A percentile compares a stretch with the other conserved stretches of the same genome.
Evolutionary conservation across 768 basidiomycete species (phyloP).

Genomic region (Boletus speciosus): DNA sequence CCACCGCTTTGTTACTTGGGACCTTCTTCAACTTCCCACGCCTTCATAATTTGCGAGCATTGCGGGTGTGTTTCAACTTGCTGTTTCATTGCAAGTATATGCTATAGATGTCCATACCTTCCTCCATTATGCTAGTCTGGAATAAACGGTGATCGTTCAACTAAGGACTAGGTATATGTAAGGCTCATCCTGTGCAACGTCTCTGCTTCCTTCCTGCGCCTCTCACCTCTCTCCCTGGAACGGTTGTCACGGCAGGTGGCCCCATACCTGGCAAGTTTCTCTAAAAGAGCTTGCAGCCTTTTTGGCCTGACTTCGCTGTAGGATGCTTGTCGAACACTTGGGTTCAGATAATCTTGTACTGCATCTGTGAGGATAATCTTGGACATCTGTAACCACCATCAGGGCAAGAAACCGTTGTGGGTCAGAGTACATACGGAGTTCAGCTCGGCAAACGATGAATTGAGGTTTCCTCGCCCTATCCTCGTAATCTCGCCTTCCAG

Average conservation of each 20-base stretch:
- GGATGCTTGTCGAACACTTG: conserved; percentile 62
- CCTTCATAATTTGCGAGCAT: conserved; percentile 4
- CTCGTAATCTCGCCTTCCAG: conserved; percentile 82
- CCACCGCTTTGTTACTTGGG: conserved; percentile 30
- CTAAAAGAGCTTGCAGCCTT: conserved; percentile 67
- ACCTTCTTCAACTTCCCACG: conserved; percentile 23
- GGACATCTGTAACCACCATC: conserved; percentile 46
- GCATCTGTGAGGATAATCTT: conserved; percentile 70
- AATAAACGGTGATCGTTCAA: conserved; percentile 7
- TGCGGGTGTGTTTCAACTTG: conserved; percentile 6
- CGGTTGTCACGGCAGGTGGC: conserved; percentile 54
- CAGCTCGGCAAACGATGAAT: conserved; percentile 73
- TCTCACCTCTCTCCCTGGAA: conserved; percentile 66
- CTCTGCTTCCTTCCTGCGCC: conserved; percentile 73
- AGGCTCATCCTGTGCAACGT: conserved; percentile 57
- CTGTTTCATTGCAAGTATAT: conserved; percentile 15
- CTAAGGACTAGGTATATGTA: conserved; percentile 12
- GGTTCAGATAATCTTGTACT: conserved; percentile 77
- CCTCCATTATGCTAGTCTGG: conserved; percentile 1
- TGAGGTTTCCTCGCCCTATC: conserved; percentile 68
- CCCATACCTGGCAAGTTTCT: conserved; percentile 74
- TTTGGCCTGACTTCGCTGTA: conserved; percentile 68
- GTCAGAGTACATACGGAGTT: conserved; percentile 53
- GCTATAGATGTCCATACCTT: conserved; percentile 19
- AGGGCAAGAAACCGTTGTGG: background rate